phyloP scores from a whole-genome alignment of 2,329 filamentous ascomycete species.

The Penicillium sp. region DNA sequence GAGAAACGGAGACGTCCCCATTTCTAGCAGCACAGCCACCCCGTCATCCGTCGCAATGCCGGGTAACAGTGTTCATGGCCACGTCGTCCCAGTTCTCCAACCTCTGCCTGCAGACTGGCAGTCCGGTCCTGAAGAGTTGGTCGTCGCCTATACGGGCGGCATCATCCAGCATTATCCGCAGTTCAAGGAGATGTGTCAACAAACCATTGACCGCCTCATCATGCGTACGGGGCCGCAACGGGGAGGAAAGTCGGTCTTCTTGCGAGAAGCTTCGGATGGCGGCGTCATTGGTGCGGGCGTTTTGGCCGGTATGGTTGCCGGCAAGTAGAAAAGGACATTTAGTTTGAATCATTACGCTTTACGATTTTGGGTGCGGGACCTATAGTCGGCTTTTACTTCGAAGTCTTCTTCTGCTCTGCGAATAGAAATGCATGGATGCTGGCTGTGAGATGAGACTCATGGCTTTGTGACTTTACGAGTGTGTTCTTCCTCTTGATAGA shows the following conservation, averaged over 20 bases:
- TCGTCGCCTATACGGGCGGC: constrained; percentile 77
- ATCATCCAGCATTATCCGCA: constrained; percentile 79
- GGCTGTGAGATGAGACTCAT: not conserved
- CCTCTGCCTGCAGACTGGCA: constrained; percentile 43
- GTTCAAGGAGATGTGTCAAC: constrained; percentile 70
- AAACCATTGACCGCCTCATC: constrained; percentile 63
- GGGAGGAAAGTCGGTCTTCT: constrained; percentile 53
- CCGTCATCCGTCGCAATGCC: constrained; percentile 10
- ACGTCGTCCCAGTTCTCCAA: constrained; percentile 42
- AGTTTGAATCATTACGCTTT: not conserved
- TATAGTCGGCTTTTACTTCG: not conserved
- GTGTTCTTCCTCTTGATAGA: too few relatives aligned
- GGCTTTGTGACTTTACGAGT: too few relatives aligned
- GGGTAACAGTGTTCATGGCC: constrained; percentile 24
- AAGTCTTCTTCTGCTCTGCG: not conserved
- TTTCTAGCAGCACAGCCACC: constrained; percentile 19
- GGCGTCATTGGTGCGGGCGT: constrained; percentile 60
- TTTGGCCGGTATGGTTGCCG: constrained; percentile 52
- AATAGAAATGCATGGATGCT: constrained; percentile 23
- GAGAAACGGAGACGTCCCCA: constrained; percentile 26
- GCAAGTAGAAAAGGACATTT: constrained; percentile 17
- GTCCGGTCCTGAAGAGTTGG: constrained; percentile 60
- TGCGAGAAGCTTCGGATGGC: constrained; percentile 56
- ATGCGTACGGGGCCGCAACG: constrained; percentile 49
- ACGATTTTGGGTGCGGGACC: not conserved